phyloP scores from a whole-genome alignment of 768 basidiomycete species.

The Suillus discolor region DNA sequence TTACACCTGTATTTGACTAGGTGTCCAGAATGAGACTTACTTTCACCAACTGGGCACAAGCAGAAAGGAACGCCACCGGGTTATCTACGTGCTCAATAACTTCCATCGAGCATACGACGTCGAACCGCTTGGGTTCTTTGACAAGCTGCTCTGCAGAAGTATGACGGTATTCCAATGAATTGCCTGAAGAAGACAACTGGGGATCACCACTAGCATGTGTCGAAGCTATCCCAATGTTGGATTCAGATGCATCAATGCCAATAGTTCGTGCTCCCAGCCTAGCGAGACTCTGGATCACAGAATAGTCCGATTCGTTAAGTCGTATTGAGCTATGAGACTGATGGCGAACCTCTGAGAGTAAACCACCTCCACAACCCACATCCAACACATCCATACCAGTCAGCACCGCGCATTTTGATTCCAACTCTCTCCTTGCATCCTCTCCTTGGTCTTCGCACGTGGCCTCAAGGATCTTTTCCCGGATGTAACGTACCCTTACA shows the following conservation, averaged over 20 bases:
- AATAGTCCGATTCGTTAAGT: constrained; percentile 10
- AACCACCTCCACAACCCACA: constrained; percentile 94
- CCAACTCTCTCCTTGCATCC: constrained; percentile 31
- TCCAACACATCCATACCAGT: constrained; percentile 77
- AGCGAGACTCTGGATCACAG: constrained; percentile 66
- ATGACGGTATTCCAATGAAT: constrained; percentile 65
- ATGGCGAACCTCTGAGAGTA: constrained; percentile 80
- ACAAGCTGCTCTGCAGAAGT: constrained; percentile 76
- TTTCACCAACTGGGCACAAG: constrained; percentile 85
- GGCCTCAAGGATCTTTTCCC: constrained; percentile 69
- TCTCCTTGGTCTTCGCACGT: constrained; percentile 55
- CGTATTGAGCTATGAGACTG: background rate
- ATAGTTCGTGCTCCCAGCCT: constrained; percentile 85
- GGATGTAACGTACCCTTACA: constrained; percentile 78
- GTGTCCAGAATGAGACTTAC: constrained; percentile 43
- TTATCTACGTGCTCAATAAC: constrained; percentile 98
- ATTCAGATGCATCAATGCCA: constrained; percentile 89
- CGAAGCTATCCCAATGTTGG: constrained; percentile 85
- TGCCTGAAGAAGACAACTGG: constrained; percentile 41
- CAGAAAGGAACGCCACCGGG: constrained; percentile 78
- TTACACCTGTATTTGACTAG: background rate
- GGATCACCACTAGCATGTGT: constrained; percentile 84
- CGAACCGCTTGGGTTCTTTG: constrained; percentile 66
- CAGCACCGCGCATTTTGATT: constrained; percentile 41
- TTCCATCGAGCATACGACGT: constrained; percentile 97